These are phyloP conservation scores for Penicillium psychrofluorescens DNA, from an alignment of 495 filamentous ascomycete genomes.

Conservation along the genomic window DNA sequence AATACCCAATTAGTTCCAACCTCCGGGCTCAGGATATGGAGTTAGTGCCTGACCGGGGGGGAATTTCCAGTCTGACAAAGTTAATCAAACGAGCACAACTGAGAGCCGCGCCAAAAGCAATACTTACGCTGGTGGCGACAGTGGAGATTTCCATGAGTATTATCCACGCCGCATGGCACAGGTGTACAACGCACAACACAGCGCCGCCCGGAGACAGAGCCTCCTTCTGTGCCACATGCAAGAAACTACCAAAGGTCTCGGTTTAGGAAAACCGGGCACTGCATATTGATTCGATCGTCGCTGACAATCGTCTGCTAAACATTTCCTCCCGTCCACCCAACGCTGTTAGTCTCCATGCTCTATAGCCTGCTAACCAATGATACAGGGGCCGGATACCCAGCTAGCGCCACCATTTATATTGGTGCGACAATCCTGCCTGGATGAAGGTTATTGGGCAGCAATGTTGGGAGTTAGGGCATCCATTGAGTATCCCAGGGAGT, in stretches of 20 bases:
- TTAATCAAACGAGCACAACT: slow-evolving; percentile 1
- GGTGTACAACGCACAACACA: too few relatives aligned
- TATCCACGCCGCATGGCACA: background rate
- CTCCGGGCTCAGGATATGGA: slow-evolving; percentile 6
- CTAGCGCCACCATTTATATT: slow-evolving; percentile 5
- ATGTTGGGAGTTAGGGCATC: slow-evolving; percentile 23
- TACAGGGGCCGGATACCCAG: too few relatives aligned
- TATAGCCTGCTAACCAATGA: too few relatives aligned
- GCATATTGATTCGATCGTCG: too few relatives aligned
- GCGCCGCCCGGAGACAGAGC: too few relatives aligned
- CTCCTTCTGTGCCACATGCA: too few relatives aligned
- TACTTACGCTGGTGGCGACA: slow-evolving; percentile 5
- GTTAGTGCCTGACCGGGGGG: slow-evolving; percentile 17
- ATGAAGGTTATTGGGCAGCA: slow-evolving; percentile 28
- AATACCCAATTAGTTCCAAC: slow-evolving; percentile 2
- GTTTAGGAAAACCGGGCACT: too few relatives aligned
- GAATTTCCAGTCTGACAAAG: slow-evolving; percentile 5
- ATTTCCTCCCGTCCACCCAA: too few relatives aligned
- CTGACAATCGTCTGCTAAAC: too few relatives aligned
- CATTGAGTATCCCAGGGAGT: background rate
- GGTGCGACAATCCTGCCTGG: slow-evolving; percentile 5
- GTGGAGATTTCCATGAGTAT: slow-evolving; percentile 10
- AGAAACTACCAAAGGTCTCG: too few relatives aligned
- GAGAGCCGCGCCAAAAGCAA: slow-evolving; percentile 21
- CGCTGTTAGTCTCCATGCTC: too few relatives aligned